Evolutionary conservation across 768 basidiomycete species (phyloP).

Genomic region (Sporobolomyces phaffii): DNA sequence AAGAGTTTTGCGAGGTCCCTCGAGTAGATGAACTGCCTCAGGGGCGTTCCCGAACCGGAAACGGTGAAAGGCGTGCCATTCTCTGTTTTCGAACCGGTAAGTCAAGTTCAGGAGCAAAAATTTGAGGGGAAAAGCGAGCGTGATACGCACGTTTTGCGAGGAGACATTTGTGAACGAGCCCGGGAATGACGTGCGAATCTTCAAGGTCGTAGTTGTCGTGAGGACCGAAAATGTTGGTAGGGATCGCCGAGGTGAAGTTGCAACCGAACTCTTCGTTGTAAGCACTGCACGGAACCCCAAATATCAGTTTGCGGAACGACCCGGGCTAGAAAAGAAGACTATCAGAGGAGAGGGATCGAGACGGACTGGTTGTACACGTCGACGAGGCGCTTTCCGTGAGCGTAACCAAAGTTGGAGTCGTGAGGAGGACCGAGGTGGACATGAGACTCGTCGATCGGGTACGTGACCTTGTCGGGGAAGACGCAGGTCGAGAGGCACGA

Average conservation of each 20-base stretch:
- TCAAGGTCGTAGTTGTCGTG: constrained; percentile 90
- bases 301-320: neutral
- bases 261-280: constrained; percentile 93
- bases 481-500: constrained; percentile 96
- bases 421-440: constrained; percentile 90
- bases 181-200: constrained; percentile 89
- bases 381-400: constrained; percentile 90
- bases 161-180: constrained; percentile 84
- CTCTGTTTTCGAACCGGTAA: constrained; percentile 55
- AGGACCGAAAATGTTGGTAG: constrained; percentile 94
- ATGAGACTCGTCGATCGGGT: constrained; percentile 86
- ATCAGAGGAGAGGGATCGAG: neutral
- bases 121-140: no score
- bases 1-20: constrained; percentile 88
- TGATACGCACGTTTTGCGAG: constrained; percentile 69
- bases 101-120: no score
- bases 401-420: constrained; percentile 91
- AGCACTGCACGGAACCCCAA: constrained; percentile 55
- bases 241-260: constrained; percentile 93
- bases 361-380: constrained; percentile 88
- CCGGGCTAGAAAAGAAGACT: neutral
- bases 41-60: constrained; percentile 81
- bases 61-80: constrained; percentile 79
- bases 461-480: constrained; percentile 89
- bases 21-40: constrained; percentile 98